Evolutionary conservation across 139 green algal genomes (phyloP), one percentile per base, ranked within the genome.

Genomic region (Chlamydomonas incerta): DNA sequence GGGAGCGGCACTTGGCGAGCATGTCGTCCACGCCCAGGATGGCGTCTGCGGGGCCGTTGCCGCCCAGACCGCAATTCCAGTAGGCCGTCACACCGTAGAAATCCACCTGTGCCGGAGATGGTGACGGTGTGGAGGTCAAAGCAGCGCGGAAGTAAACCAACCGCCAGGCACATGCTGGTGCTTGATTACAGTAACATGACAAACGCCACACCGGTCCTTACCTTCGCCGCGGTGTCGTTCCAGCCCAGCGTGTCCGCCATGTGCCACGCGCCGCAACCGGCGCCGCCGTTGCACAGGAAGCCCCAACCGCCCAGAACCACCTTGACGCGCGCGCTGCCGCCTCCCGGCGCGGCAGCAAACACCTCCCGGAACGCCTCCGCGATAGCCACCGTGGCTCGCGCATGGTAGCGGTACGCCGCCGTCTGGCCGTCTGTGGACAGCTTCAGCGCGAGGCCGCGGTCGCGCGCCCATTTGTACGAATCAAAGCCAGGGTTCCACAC

Each of bases 341-440:
- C 65, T 10, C 81, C 81, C 17, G 62, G 57, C 17, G 57, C 73
- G 37, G 66, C 37, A 29, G 65, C 81, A 60, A 90, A 90, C 6
- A 77, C 81, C 33, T 35, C 68, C 0, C 41, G 34, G 69, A 90
- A 90, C 68, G 86, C 86, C 24, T n/a, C 47, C 1, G 23, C 82
- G 69, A 90, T 88, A 35, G 69, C 50, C 2, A 65, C 11, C 4
- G 74, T 86, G 58, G 74, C 55, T 46, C 74, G 63, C 24, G 63
- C 81, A 34, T 90, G 87, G 87, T 90, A 90, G 31, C 75, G 75
- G 68, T 90, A 88, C 31, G 33, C 74, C 2, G 87, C 87, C 9
- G 60, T 70, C 41, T 34, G 3, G 31, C 18, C 8, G 17, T 90
- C 41, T 28, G 35, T 29, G 41, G 75, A 87, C 29, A 90, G 82